These are phyloP conservation scores for Fraxinus dipetala DNA, from an alignment of 305 asterid species.

Conservation along the genomic window DNA sequence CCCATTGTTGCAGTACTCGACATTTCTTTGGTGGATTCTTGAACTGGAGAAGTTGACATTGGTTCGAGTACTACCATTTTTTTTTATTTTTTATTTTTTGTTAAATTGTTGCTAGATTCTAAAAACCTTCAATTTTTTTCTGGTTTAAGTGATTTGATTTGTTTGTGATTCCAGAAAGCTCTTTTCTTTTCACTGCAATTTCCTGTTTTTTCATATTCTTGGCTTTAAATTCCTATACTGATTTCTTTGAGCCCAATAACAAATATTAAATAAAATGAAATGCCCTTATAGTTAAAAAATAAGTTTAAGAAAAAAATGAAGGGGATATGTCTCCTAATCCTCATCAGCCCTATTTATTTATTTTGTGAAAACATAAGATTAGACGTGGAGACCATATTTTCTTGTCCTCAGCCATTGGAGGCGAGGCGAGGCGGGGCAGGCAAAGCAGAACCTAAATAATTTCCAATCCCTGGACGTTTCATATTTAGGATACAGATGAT, in stretches of 20 bases:
- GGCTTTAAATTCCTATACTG: background rate
- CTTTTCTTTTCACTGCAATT: background rate
- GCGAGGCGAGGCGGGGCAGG: background rate
- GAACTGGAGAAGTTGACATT: constrained; percentile 1
- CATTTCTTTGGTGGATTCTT: constrained; percentile 27
- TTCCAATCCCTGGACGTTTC: background rate
- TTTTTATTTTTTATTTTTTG: background rate
- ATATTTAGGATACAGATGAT: background rate
- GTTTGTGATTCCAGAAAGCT: background rate
- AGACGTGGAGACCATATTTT: background rate
- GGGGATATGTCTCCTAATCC: background rate
- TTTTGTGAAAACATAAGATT: background rate
- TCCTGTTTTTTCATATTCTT: background rate
- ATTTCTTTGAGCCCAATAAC: background rate
- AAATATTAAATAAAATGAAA: background rate
- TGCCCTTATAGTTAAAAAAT: too few relatives aligned
- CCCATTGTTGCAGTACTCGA: constrained; percentile 14
- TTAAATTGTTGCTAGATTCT: background rate
- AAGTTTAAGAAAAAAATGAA: too few relatives aligned
- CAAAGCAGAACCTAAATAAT: background rate
- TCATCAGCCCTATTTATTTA: background rate
- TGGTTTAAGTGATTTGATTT: constrained; percentile 11
- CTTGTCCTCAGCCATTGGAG: background rate
- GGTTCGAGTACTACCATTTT: constrained; percentile 72
- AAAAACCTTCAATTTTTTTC: constrained; percentile 9